Evolutionary conservation across 305 asterid genomes (phyloP), one percentile per base, ranked within the genome.

Genomic region (Coffea humblotiana): DNA sequence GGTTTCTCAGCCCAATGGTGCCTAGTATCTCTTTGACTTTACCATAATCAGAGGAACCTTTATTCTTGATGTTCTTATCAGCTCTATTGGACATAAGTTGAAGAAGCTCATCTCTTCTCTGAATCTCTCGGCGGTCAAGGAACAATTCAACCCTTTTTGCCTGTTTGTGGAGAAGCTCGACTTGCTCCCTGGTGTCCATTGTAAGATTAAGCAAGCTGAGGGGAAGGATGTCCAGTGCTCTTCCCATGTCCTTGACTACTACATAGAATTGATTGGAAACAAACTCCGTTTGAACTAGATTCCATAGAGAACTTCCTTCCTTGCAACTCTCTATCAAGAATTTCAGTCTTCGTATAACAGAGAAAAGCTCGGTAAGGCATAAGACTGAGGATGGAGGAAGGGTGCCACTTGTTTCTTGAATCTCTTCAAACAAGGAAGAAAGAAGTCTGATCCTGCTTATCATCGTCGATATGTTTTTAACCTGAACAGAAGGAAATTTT

Each of bases 181-280:
- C 89, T 83, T 90, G 95, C 88, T 93, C 98, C 78, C 83, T 91
- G 16, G 92, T 89, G 79, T 94, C 98, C 43, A 83, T 82, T 9
- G 90, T 89, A 29, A 92, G 82, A 81, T 83, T 78, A 3, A 94
- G 92, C 91, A 91, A 85, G 79, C 97, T 91, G 79, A 94, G 75
- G 52, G 97, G 98, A 49, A 94, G 84, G 74, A 94, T 92, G 64
- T 92, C 97, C 21, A 94, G 97, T 60, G 97, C 97, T 27, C 89
- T 86, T 0, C 86, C 95, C 90, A 92, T 92, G 81, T 92, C 97
- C 71, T 85, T 90, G 70, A 78, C 91, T n/a, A 82, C 40, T 13
- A 74, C 77, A n/a, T 88, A 82, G 76, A 90, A 90, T 49, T 90
- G 97, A 88, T 89, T 79, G 0, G 98, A 88, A 15, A 87, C 19